Percentiles rank a stretch among this genome's conserved stretches.
These are phyloP conservation scores for Aurinia saxatilis DNA, from an alignment of 345 rosid species.

Conservation along the genomic window DNA sequence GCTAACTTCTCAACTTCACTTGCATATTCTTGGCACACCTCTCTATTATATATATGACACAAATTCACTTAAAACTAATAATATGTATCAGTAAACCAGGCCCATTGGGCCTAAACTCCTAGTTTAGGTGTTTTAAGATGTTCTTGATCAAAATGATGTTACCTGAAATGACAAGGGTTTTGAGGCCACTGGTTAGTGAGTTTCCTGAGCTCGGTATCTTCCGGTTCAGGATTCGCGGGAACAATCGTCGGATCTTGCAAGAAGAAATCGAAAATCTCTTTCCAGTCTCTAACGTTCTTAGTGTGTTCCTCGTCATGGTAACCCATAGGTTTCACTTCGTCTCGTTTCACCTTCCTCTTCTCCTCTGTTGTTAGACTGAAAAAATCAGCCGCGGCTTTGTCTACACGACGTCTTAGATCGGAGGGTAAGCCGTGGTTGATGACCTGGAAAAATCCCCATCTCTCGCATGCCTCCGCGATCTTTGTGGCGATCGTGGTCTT, in stretches of 20 bases:
- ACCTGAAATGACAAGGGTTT: constrained; percentile 56
- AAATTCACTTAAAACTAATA: too few species aligned
- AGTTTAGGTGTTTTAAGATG: too few species aligned
- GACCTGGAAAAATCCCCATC: constrained; percentile 90
- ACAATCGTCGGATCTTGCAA: constrained; percentile 46
- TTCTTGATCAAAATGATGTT: neutral
- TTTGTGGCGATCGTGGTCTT: constrained; percentile 25
- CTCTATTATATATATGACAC: constrained; percentile 32
- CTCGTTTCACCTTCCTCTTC: constrained; percentile 57
- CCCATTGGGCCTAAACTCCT: constrained; percentile 22
- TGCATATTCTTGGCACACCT: constrained; percentile 59
- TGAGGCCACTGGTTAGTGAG: constrained; percentile 77
- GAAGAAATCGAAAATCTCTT: constrained; percentile 68
- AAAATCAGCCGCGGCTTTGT: constrained; percentile 41
- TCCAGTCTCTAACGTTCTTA: constrained; percentile 93
- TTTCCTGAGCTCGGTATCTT: constrained; percentile 38
- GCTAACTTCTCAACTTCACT: constrained; percentile 60
- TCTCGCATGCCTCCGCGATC: constrained; percentile 58
- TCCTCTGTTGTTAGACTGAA: constrained; percentile 46
- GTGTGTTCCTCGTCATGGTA: constrained; percentile 76
- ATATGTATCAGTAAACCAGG: neutral
- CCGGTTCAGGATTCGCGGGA: constrained; percentile 54
- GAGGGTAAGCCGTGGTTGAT: constrained; percentile 68
- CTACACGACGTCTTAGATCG: constrained; percentile 35
- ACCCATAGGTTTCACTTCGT: constrained; percentile 63